Evolutionary conservation across 129 eudicot species (phyloP).

Genomic region (Chrysanthemum lavandulifolium): DNA sequence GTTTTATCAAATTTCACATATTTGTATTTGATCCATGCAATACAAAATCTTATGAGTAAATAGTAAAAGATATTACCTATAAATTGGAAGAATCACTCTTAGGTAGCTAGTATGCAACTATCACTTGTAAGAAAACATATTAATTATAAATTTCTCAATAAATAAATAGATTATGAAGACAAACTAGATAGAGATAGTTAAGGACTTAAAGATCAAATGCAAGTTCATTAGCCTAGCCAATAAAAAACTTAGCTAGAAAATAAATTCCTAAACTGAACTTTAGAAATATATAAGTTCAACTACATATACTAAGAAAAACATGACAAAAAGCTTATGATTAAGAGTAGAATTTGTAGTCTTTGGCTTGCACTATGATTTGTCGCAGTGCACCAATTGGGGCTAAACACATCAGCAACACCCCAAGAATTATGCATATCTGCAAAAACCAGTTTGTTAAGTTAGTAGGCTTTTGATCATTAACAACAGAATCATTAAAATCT

Average conservation of each 20-base stretch:
- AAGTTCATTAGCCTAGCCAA: not conserved
- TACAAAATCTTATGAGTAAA: too few relatives aligned
- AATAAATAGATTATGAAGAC: too few relatives aligned
- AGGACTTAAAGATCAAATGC: not conserved
- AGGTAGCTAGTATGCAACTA: too few relatives aligned
- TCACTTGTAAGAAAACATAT: too few relatives aligned
- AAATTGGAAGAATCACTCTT: too few relatives aligned
- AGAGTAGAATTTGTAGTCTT: not conserved
- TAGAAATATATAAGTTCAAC: not conserved
- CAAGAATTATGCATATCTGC: not conserved
- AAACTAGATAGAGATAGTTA: not conserved
- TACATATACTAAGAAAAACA: not conserved
- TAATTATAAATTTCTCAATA: too few relatives aligned
- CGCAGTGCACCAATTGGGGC: not conserved
- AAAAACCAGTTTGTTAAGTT: not conserved
- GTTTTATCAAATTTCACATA: too few relatives aligned
- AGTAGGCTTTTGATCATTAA: not conserved
- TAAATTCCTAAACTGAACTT: not conserved
- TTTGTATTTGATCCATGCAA: too few relatives aligned
- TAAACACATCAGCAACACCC: constrained; percentile 2
- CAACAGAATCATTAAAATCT: not conserved
- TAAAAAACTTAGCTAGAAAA: not conserved
- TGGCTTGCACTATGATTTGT: not conserved
- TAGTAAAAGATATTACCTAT: too few relatives aligned
- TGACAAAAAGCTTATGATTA: not conserved